These are phyloP conservation scores for Tetrahymena thermophila DNA, from an alignment of 73 alveolate genomes.

Conservation along the genomic window DNA sequence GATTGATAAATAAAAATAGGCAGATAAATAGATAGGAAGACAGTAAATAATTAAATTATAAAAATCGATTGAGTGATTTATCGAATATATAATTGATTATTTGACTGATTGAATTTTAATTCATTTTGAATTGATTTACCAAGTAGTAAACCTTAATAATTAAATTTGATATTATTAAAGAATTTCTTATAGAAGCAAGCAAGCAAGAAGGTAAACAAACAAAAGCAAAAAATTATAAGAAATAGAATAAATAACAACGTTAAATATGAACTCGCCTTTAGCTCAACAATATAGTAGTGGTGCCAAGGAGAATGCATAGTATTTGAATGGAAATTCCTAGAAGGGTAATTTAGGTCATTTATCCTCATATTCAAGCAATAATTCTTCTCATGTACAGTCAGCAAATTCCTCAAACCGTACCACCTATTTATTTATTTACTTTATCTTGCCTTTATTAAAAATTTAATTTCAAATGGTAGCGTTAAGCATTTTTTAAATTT, in stretches of 20 bases:
- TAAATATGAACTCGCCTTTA: not conserved
- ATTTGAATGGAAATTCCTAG: not conserved
- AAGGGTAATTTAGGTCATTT: not conserved
- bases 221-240: not conserved
- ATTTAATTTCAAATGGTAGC: not conserved
- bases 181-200: not conserved
- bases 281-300: not conserved
- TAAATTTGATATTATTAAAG: not conserved
- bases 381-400: not conserved
- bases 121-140: not conserved
- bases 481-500: not conserved
- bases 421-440: not conserved
- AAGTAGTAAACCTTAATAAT: not conserved
- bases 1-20: no score
- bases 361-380: not conserved
- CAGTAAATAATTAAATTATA: not conserved
- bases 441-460: not conserved
- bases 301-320: not conserved
- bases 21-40: not conserved
- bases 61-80: not conserved
- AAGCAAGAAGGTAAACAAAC: not conserved
- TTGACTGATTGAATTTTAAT: not conserved
- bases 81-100: not conserved
- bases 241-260: not conserved
- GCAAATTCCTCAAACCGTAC: not conserved